These are phyloP conservation scores for Solanum stenotomum DNA, from an alignment of 257 asterid genomes.

Conservation along the genomic window DNA sequence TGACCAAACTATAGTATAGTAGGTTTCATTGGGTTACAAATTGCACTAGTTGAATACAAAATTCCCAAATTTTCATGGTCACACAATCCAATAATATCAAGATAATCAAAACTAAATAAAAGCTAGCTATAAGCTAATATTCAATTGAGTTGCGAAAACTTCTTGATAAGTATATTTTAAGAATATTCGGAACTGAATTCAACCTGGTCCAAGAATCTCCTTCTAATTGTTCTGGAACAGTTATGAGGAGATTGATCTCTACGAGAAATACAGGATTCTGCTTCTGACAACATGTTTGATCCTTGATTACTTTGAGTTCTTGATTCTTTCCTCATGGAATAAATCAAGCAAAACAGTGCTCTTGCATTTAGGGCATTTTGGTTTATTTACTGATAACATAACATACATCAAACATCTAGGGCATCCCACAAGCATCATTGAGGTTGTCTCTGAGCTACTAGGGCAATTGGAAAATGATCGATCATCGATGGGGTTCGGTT, in stretches of 20 bases:
- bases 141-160: neutral
- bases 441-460: conserved; percentile 15
- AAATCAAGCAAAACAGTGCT: conserved; percentile 53
- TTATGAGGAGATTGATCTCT: neutral
- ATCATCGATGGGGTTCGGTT: conserved; percentile 17
- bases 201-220: neutral
- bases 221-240: neutral
- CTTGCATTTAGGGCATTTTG: conserved; percentile 48
- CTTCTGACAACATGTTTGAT: neutral
- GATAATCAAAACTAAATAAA: neutral
- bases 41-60: neutral
- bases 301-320: conserved; percentile 11
- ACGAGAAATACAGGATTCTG: neutral
- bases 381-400: conserved; percentile 30
- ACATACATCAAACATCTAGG: conserved; percentile 52
- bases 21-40: neutral
- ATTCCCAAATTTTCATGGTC: neutral
- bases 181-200: neutral
- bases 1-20: neutral
- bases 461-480: neutral
- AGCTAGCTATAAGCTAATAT: neutral
- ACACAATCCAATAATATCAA: neutral
- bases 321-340: conserved; percentile 23
- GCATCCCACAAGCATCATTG: conserved; percentile 50
- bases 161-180: neutral